These are phyloP conservation scores for Pleurotus djamor DNA, from an alignment of 768 basidiomycete genomes.

Conservation along the genomic window DNA sequence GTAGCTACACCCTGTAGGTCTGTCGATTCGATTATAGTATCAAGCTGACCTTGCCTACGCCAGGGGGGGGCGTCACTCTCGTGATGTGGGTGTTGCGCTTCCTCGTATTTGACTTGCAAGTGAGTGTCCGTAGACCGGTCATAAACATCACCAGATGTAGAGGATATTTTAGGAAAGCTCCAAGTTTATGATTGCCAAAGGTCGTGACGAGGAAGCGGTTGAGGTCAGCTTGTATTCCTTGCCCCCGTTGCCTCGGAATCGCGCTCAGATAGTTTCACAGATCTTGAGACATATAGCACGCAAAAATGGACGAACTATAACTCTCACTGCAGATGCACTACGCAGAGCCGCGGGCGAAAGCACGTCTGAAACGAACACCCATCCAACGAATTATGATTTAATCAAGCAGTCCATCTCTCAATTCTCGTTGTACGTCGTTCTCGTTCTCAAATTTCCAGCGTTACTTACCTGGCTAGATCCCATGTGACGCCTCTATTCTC, in stretches of 20 bases:
- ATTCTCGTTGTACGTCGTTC: conserved; percentile 34
- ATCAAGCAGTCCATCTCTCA: conserved; percentile 31
- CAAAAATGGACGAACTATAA: conserved; percentile 43
- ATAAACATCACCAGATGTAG: not conserved
- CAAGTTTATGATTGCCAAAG: conserved; percentile 57
- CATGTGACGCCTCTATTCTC: conserved; percentile 51
- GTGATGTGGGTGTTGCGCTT: conserved; percentile 54
- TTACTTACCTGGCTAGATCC: conserved; percentile 25
- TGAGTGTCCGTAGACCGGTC: conserved; percentile 15
- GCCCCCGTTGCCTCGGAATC: no score
- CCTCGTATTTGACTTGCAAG: conserved; percentile 56
- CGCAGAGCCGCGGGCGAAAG: conserved; percentile 21
- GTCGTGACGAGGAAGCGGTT: conserved; percentile 55
- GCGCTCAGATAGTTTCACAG: conserved; percentile 16
- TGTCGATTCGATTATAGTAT: not conserved
- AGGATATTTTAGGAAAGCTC: conserved; percentile 29
- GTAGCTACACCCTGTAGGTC: conserved; percentile 37
- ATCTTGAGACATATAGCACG: conserved; percentile 47
- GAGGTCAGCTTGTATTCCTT: conserved; percentile 21
- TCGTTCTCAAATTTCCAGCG: not conserved
- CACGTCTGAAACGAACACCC: conserved; percentile 8
- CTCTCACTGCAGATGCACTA: conserved; percentile 44
- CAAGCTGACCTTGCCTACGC: not conserved
- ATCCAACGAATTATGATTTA: conserved; percentile 19
- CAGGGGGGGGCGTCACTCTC: conserved; percentile 45